Conservation (phyloP, 306 rosid genomes). For the Cucurbita moschata region DNA sequence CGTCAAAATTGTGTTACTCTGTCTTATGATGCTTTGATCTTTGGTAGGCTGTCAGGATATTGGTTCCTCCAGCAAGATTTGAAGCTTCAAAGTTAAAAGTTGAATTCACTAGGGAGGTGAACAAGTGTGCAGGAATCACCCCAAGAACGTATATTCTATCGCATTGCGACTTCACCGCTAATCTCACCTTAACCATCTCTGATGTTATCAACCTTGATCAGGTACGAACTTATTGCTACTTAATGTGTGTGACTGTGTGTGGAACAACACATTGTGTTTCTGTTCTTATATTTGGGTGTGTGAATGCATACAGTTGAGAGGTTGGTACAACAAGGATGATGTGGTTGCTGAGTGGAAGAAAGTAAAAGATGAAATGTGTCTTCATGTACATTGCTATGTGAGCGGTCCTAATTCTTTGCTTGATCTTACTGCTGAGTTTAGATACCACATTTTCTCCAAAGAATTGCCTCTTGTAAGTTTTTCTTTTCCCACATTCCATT, state of each 20-base stretch:
- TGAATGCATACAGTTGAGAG: slow-evolving; percentile 50
- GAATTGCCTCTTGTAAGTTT: slow-evolving; percentile 82
- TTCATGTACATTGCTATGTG: slow-evolving; percentile 87
- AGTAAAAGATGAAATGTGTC: slow-evolving; percentile 75
- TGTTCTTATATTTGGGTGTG: not conserved
- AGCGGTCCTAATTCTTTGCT: slow-evolving; percentile 74
- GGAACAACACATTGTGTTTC: not conserved
- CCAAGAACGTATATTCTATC: slow-evolving; percentile 91
- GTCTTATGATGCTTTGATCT: not conserved
- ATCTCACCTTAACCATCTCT: slow-evolving; percentile 79
- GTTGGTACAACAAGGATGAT: slow-evolving; percentile 92
- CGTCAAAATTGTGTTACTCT: not conserved
- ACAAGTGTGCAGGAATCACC: slow-evolving; percentile 40
- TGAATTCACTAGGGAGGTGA: slow-evolving; percentile 39
- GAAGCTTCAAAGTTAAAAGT: slow-evolving; percentile 86
- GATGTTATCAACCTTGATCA: slow-evolving; percentile 83
- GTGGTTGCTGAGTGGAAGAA: slow-evolving; percentile 98
- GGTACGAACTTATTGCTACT: slow-evolving; percentile 24
- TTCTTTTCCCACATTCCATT: not conserved
- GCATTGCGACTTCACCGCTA: slow-evolving; percentile 93
- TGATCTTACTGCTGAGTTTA: slow-evolving; percentile 66
- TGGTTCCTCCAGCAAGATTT: slow-evolving; percentile 76
- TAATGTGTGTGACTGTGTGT: not conserved
- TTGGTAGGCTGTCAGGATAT: slow-evolving; percentile 54
- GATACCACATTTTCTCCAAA: slow-evolving; percentile 94